These are phyloP conservation scores for Paratrimastix pyriformis DNA, from an alignment of 78 protist species.

Conservation along the genomic window DNA sequence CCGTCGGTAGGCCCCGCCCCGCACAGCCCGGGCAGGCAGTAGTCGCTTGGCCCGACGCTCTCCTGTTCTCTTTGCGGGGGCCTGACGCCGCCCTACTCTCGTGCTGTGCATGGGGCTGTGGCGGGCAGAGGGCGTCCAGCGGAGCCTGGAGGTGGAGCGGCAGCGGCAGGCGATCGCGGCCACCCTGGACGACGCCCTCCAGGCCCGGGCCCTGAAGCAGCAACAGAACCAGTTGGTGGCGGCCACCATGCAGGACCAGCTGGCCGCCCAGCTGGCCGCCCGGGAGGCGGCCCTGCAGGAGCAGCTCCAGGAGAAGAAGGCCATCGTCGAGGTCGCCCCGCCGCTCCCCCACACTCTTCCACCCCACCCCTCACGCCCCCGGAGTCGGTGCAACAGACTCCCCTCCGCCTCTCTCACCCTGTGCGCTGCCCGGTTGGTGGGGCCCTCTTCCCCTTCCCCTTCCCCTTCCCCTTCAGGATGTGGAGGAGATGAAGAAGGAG, in stretches of 20 bases:
- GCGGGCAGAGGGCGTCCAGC: not conserved
- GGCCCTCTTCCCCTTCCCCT: too few species aligned
- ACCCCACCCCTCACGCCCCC: too few species aligned
- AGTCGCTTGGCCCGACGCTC: too few species aligned
- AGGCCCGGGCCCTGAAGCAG: not conserved
- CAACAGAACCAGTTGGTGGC: not conserved
- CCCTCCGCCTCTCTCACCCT: too few species aligned
- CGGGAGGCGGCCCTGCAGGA: too few species aligned
- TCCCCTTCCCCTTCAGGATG: too few species aligned
- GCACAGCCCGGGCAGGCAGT: not conserved
- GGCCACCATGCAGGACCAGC: not conserved
- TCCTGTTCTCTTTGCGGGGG: too few species aligned
- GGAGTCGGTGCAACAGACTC: too few species aligned
- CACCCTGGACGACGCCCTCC: not conserved
- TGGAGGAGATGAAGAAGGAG: not conserved
- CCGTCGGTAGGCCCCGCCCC: not conserved
- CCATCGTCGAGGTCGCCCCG: too few species aligned
- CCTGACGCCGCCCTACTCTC: not conserved
- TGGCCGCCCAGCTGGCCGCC: too few species aligned
- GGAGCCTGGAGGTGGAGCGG: not conserved
- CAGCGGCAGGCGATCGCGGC: conserved; percentile 1
- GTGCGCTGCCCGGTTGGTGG: too few species aligned
- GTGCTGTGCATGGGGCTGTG: not conserved
- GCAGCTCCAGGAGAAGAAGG: not conserved
- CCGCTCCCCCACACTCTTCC: too few species aligned